Base-by-base conservation (phyloP, 441 rosid species). In the Caryocar brasiliense region DNA sequence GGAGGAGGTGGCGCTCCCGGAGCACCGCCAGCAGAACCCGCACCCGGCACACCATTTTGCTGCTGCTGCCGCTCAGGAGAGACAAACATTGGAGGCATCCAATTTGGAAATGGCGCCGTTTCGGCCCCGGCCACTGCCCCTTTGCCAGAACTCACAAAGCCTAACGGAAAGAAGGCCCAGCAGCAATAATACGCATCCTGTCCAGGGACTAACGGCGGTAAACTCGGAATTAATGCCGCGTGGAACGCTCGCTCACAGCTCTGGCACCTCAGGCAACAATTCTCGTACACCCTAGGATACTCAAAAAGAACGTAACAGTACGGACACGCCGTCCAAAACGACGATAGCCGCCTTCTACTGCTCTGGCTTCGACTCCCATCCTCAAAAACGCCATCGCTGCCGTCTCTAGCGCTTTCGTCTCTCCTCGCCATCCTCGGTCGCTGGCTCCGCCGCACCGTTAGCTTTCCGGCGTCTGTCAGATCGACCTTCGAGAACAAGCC, bases 271-370 rank as follows among this genome's bases (percentile, higher is more conserved):
- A 85, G 34, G 51, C 95, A 85, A 49, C 88, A 93, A 43, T 82
- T 76, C 74, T 80, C 84, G 36, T 93, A 93, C 57, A 74, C 80
- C 72, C 62, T 73, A 17, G 93, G 86, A 56, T 86, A 88, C 83
- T 92, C 99, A 21, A 69, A 91, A 33, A 92, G 60, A 7, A 78
- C 47, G 47, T 78, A 86, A 58, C 97, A 92, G 56, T 88, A 88
- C 0, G 96, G 99, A 32, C 95, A 92, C 2, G 82, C 80, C 14
- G 99, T 92, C 99, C 95, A 92, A 70, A 92, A 92, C 48, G 88
- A 80, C 1, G 80, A 37, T 55, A 73, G 37, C 79, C 41, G 67
- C 58, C 38, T n/a, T n/a, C n/a, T n/a, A n/a, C n/a, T n/a, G n/a
- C 40, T 40, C 46, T 44, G 52, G 19, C 25, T 54, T 28, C 27